phyloP scores from a whole-genome alignment of 257 asterid genomes.

The Nicotiana tabacum region DNA sequence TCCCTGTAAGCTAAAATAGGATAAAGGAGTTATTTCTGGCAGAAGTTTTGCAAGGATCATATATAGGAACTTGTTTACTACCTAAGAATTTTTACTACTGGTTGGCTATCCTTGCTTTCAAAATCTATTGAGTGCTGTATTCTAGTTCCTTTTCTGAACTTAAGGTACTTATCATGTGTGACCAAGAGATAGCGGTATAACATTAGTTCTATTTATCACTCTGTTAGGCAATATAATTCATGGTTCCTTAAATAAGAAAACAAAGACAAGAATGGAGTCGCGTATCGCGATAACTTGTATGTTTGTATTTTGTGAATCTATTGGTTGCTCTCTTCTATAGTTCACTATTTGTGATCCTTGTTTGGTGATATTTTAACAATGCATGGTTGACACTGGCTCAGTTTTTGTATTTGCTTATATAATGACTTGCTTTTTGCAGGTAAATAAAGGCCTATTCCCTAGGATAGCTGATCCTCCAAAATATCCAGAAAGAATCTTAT shows the following conservation, averaged over 20 bases:
- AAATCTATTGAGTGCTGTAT: neutral
- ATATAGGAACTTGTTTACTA: neutral
- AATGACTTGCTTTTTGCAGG: constrained; percentile 38
- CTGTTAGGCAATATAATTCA: neutral
- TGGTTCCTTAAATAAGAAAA: neutral
- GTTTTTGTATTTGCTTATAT: constrained; percentile 22
- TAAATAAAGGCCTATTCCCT: constrained; percentile 60
- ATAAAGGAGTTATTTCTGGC: neutral
- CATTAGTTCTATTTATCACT: neutral
- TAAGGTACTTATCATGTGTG: neutral
- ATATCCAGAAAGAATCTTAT: constrained; percentile 80
- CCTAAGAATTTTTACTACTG: neutral
- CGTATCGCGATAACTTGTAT: neutral
- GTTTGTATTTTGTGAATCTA: neutral
- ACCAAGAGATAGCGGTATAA: neutral
- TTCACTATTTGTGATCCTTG: constrained; percentile 4
- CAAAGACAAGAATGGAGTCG: neutral
- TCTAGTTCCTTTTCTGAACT: neutral
- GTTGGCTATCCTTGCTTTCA: neutral
- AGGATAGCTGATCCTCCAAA: constrained; percentile 75
- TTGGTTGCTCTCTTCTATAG: neutral
- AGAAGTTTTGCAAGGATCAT: neutral
- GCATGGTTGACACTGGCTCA: constrained; percentile 4
- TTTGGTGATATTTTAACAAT: neutral
- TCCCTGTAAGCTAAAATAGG: neutral